Base-by-base conservation (phyloP, 129 eudicot genomes). In the Oenanthe sinensis region DNA sequence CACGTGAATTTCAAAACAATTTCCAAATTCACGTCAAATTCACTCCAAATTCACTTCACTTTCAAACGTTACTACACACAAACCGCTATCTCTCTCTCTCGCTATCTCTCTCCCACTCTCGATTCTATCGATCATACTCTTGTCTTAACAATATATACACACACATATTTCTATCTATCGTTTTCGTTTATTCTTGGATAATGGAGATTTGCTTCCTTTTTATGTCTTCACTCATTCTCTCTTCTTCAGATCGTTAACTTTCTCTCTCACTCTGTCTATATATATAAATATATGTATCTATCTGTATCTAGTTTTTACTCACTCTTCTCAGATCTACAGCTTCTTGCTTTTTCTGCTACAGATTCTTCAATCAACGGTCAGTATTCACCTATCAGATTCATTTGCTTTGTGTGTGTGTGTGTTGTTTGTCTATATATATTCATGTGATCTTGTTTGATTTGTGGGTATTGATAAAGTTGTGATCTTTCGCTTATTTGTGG, bases 121-220 rank as follows among this genome's bases (percentile, higher is more conserved):
- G 79, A 40, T 76, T 49, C 47, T 20, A 76, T 76, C 79, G 69
- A 54, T 47, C 40, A 52, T 20, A 39, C 45, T 15, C 17, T 36
- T 14, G 48, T 16, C 26, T 71, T 12, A 44, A 33, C 73, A 22
- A 33, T 8, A 42, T 30, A 48, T 47, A n/a, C n/a, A 14, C 68
- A 47, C 49, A 17, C 45, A 36, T 49, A 45, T 26, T 26, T 74
- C 5, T 26, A 50, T 48, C 78, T 30, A 40, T 77, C 80, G 16
- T 77, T 62, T 60, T 77, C 74, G 17, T 28, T 63, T 44, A 22
- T n/a, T 4, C 68, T 60, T 77, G 43, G 42, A 20, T 22, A 60
- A 77, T 77, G 80, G 80, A 77, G 36, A 77, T 77, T 77, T 77
- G 80, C 80, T 77, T 60, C 71, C 79, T 48, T 17, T 77, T 77